Base-by-base conservation (phyloP, 352 stramenopile species). In the Lagenidium giganteum region DNA sequence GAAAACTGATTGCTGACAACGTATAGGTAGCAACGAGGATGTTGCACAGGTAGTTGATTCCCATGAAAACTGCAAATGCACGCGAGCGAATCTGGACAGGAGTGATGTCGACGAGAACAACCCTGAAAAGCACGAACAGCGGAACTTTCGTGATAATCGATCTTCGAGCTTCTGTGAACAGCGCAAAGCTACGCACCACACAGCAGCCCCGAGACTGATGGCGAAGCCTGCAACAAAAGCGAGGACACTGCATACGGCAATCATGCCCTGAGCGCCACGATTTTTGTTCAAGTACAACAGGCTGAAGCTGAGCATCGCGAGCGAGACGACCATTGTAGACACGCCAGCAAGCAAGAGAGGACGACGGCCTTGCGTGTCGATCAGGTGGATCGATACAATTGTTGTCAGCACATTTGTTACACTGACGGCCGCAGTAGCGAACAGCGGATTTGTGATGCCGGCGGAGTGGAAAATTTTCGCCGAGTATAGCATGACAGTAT, bases 401-500 rank as follows among this genome's bases (percentile, higher is more conserved):
- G 83, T 94, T 20, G 82, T 60, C 21, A 76, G 24, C 11, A 93
- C 75, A 32, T 93, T 92, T 28, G 63, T 65, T 8, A 80, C 56
- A 6, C 62, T 48, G 16, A 92, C 76, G 8, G 82, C 51, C 8
- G 67, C 60, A 2, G 79, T 93, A 14, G 73, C 76, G 22, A 88
- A 57, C 36, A 90, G 78, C 29, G 83, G 77, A 34, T 85, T 77
- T 17, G 74, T 71, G 33, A 94, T 74, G 41, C 82, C 81, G n/a
- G 83, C 83, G 49, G 94, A 74, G 34, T 83, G 63, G 45, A 94
- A 94, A 51, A 94, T 93, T 48, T 87, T 89, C 29, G 81, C 72
- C 4, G 79, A 94, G 53, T 94, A 94, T n/a, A 94, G 57, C 59
- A 94, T 88, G 23, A 94, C 83, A 16, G 76, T 93, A 53, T 94